These are phyloP conservation scores for Exserohilum rostratum DNA, from an alignment of 2,329 filamentous ascomycete species.

Conservation along the genomic window DNA sequence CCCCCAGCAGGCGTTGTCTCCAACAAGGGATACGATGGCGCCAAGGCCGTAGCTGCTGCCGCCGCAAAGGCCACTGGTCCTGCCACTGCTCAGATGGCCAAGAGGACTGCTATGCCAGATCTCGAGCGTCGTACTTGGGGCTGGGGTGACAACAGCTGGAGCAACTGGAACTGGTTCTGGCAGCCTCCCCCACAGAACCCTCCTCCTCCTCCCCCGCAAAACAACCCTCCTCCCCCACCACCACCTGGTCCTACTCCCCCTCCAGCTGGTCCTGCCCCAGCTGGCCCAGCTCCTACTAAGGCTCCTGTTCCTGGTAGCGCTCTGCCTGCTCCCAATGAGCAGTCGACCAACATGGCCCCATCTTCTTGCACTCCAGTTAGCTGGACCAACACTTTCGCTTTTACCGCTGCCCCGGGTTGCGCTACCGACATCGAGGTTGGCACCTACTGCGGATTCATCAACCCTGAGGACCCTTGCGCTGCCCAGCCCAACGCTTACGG, in stretches of 20 bases:
- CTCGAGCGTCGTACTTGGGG: conserved; percentile 10
- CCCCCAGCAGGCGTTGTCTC: conserved; percentile 21
- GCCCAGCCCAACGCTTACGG: conserved; percentile 33
- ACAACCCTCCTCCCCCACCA: not conserved
- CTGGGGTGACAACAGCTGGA: not conserved
- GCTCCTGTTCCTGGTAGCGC: conserved; percentile 10
- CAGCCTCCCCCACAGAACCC: too few relatives aligned
- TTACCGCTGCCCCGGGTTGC: conserved; percentile 29
- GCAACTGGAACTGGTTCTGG: conserved; percentile 1
- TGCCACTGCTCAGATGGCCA: conserved; percentile 21
- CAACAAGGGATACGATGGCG: conserved; percentile 19
- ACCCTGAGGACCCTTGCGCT: conserved; percentile 34
- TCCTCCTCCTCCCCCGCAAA: too few relatives aligned
- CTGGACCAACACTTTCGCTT: conserved; percentile 32
- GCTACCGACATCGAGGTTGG: conserved; percentile 30
- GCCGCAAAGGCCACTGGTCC: conserved; percentile 2
- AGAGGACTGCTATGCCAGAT: conserved; percentile 11
- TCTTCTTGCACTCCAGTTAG: conserved; percentile 27
- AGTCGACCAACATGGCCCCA: conserved; percentile 22
- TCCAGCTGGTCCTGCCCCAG: not conserved
- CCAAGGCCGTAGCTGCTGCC: conserved; percentile 19
- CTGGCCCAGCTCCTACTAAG: not conserved
- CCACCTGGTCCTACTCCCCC: not conserved
- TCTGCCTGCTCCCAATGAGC: conserved; percentile 13
- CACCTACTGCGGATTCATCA: conserved; percentile 37